A percentile compares a stretch with the other conserved stretches of the same genome.
These are phyloP conservation scores for Scopulariopsis brevicaulis DNA, from an alignment of 2,329 filamentous ascomycete genomes.

Conservation along the genomic window DNA sequence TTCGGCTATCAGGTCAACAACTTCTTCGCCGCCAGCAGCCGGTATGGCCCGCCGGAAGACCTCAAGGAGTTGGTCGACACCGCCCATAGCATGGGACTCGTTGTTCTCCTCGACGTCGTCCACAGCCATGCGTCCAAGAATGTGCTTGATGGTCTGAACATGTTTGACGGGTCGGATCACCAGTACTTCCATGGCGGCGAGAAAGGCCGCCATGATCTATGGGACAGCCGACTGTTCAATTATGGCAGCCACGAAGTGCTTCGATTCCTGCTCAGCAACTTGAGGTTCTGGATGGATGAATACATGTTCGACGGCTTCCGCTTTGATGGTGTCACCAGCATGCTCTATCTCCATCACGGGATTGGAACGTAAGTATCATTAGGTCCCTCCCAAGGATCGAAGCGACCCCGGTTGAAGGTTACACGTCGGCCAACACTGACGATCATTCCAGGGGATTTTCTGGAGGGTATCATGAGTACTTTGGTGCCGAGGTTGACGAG, in stretches of 20 bases:
- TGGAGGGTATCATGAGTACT: constrained; percentile 97
- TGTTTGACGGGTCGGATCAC: constrained; percentile 91
- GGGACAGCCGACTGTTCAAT: constrained; percentile 96
- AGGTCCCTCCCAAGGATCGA: neutral
- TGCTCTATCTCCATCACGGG: constrained; percentile 92
- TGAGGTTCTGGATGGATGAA: constrained; percentile 99
- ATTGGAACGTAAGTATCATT: constrained; percentile 71
- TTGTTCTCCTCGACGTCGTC: constrained; percentile 87
- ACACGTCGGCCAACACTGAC: neutral
- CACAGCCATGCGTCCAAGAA: constrained; percentile 99
- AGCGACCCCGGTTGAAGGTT: no score
- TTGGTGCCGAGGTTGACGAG: constrained; percentile 78
- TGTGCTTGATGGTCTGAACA: constrained; percentile 84
- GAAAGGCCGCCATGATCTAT: constrained; percentile 81
- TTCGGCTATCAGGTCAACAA: constrained; percentile 99
- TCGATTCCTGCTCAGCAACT: constrained; percentile 89
- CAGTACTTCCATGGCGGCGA: constrained; percentile 87
- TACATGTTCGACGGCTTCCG: constrained; percentile 95
- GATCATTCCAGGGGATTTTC: constrained; percentile 64
- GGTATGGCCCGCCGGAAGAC: constrained; percentile 88
- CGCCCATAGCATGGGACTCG: constrained; percentile 81
- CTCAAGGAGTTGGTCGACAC: constrained; percentile 95
- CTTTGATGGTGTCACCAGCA: constrained; percentile 96
- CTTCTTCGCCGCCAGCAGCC: constrained; percentile 95
- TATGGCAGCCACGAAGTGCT: constrained; percentile 91